phyloP scores from a whole-genome alignment of 441 rosid genomes.

The Pelargonium fulgidum region DNA sequence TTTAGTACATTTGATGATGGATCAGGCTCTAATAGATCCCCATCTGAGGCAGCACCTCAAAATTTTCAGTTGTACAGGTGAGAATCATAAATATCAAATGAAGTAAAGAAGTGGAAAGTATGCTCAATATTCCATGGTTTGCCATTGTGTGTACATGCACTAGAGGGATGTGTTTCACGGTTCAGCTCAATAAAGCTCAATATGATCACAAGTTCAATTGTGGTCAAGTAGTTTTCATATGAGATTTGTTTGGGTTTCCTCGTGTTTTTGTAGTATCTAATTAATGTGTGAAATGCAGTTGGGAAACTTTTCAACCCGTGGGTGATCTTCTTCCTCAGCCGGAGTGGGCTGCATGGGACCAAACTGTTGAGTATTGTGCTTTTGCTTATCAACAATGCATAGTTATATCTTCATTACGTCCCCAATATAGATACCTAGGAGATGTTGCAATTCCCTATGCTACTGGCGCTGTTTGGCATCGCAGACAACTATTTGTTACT shows the following conservation, averaged over 20 bases:
- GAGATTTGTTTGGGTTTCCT: neutral
- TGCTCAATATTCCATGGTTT: too few relatives aligned
- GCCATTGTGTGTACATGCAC: too few relatives aligned
- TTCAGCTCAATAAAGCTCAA: too few relatives aligned
- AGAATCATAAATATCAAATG: slow-evolving; percentile 12
- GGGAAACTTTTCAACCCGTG: slow-evolving; percentile 97
- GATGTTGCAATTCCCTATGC: slow-evolving; percentile 93
- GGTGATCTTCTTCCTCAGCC: slow-evolving; percentile 98
- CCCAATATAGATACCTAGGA: slow-evolving; percentile 92
- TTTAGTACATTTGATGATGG: slow-evolving; percentile 78
- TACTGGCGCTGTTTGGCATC: slow-evolving; percentile 98
- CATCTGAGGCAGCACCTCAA: slow-evolving; percentile 73
- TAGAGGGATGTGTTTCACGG: too few relatives aligned
- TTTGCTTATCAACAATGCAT: slow-evolving; percentile 91
- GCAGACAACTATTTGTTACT: slow-evolving; percentile 92
- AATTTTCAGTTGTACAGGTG: slow-evolving; percentile 95
- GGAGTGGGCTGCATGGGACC: slow-evolving; percentile 99
- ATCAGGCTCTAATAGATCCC: slow-evolving; percentile 56
- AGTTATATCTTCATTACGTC: slow-evolving; percentile 88
- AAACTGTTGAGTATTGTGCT: slow-evolving; percentile 97
- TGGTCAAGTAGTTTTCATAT: neutral
- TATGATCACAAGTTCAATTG: too few relatives aligned
- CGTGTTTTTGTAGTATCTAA: neutral
- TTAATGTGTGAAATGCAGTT: slow-evolving; percentile 49
- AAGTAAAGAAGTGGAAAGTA: too few relatives aligned